These are phyloP conservation scores for Globisporangium carolinianum DNA, from an alignment of 352 stramenopile genomes.

Conservation along the genomic window DNA sequence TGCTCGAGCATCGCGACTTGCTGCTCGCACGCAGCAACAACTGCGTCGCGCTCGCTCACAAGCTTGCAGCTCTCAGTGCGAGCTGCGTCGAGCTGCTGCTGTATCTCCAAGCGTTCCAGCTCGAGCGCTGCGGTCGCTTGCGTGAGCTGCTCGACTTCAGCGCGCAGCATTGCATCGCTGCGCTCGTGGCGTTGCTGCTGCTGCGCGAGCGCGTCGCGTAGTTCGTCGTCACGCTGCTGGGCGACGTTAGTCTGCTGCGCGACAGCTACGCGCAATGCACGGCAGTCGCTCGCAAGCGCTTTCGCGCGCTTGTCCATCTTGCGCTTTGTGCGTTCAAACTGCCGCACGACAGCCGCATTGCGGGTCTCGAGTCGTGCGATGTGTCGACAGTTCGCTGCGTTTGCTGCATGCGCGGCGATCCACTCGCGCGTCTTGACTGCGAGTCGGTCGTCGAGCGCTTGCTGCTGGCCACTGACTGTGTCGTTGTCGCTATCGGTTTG, in stretches of 20 bases:
- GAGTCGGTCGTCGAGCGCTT: constrained; percentile 19
- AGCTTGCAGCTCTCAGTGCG: too few relatives aligned
- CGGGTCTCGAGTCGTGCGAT: neutral
- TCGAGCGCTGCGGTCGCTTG: constrained; percentile 7
- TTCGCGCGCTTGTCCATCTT: constrained; percentile 37
- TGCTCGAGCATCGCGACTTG: constrained; percentile 29
- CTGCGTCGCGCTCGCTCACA: neutral
- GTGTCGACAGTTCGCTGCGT: neutral
- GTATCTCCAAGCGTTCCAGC: neutral
- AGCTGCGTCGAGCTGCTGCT: constrained; percentile 6
- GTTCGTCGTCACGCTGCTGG: neutral
- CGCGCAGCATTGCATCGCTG: neutral
- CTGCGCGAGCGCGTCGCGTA: neutral
- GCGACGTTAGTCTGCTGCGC: too few relatives aligned
- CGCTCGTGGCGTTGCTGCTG: constrained; percentile 7
- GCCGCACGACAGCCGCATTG: neutral
- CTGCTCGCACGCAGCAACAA: constrained; percentile 13
- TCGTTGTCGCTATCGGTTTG: constrained; percentile 5
- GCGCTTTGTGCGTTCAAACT: constrained; percentile 23
- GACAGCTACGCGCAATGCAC: too few relatives aligned
- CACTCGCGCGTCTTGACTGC: constrained; percentile 6
- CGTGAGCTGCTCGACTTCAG: constrained; percentile 12
- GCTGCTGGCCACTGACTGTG: constrained; percentile 7
- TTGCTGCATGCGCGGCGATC: constrained; percentile 5
- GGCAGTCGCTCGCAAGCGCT: constrained; percentile 21